Percentiles rank a stretch among this genome's conserved stretches.
Conservation (phyloP, 306 rosid species). For the Dalbergia cultrata region DNA sequence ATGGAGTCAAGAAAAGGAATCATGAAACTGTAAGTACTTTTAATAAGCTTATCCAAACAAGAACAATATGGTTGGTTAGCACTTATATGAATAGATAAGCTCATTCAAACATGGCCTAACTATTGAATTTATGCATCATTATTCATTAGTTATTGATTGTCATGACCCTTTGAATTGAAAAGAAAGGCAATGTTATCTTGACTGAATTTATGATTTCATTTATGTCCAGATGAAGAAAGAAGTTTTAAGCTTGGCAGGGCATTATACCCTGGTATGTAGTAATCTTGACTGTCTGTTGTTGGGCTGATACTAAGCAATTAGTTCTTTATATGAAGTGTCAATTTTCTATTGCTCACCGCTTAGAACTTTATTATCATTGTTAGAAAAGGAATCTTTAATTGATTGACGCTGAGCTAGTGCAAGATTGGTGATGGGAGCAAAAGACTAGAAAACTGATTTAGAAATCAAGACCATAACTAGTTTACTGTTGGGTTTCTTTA, state of each 20-base stretch:
- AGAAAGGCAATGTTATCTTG: neutral
- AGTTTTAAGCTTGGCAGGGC: slow-evolving; percentile 70
- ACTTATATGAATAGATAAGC: too few relatives aligned
- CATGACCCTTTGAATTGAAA: neutral
- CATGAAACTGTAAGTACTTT: too few relatives aligned
- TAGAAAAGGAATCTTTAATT: neutral
- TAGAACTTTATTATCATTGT: neutral
- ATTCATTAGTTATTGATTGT: too few relatives aligned
- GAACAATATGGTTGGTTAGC: too few relatives aligned
- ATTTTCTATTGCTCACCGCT: slow-evolving; percentile 18
- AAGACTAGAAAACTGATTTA: slow-evolving; percentile 10
- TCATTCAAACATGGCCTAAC: too few relatives aligned
- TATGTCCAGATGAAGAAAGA: slow-evolving; percentile 84
- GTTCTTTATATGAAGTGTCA: slow-evolving; percentile 35
- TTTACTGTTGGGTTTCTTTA: slow-evolving; percentile 24
- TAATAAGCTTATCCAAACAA: too few relatives aligned
- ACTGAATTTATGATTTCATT: slow-evolving; percentile 22
- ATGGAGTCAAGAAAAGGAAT: too few relatives aligned
- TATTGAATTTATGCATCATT: too few relatives aligned
- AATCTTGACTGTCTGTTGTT: slow-evolving; percentile 6
- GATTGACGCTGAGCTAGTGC: slow-evolving; percentile 19
- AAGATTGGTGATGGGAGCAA: slow-evolving; percentile 41
- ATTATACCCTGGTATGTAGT: slow-evolving; percentile 64
- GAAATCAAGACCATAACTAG: slow-evolving; percentile 18
- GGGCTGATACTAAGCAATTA: neutral